Conservation (phyloP, 371 early-diverging fungal species). For the Mucor ambiguus region DNA sequence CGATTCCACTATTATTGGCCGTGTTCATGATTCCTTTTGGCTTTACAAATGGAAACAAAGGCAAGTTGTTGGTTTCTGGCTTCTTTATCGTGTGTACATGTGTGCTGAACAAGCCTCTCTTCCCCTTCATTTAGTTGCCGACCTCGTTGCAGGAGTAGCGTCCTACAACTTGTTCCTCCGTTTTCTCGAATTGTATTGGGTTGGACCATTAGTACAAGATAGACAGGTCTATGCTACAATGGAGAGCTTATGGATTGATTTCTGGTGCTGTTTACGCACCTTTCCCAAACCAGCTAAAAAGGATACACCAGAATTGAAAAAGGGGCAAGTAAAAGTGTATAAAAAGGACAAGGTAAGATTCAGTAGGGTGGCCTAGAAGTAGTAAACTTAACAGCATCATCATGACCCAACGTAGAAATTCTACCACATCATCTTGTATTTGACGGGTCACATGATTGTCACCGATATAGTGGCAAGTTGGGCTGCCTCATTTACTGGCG, state of each 20-base stretch:
- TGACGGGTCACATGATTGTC: conserved; percentile 16
- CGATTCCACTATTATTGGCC: conserved; percentile 35
- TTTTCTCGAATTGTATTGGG: conserved; percentile 37
- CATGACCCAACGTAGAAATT: conserved; percentile 28
- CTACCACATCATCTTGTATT: conserved; percentile 32
- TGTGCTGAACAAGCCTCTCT: neutral
- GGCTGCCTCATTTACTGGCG: conserved; percentile 24
- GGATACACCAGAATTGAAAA: conserved; percentile 23
- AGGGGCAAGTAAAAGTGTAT: conserved; percentile 22
- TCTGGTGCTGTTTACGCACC: conserved; percentile 40
- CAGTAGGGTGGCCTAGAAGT: neutral
- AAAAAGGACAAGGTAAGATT: conserved; percentile 38
- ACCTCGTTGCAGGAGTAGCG: conserved; percentile 21
- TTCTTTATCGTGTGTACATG: neutral
- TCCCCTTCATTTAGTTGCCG: conserved; percentile 20
- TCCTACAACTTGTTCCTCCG: conserved; percentile 35
- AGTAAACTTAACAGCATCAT: neutral
- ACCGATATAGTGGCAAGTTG: conserved; percentile 34
- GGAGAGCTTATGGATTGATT: conserved; percentile 32
- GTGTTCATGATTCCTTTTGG: conserved; percentile 31
- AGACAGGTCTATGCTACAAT: conserved; percentile 28
- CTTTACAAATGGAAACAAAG: conserved; percentile 24
- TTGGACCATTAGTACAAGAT: conserved; percentile 33
- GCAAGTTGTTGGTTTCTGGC: conserved; percentile 16
- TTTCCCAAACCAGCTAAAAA: conserved; percentile 36